Evolutionary conservation across 371 early-diverging fungal genomes (phyloP), one percentile per base, ranked within the genome.

Genomic region (Rhizomucor miehei): DNA sequence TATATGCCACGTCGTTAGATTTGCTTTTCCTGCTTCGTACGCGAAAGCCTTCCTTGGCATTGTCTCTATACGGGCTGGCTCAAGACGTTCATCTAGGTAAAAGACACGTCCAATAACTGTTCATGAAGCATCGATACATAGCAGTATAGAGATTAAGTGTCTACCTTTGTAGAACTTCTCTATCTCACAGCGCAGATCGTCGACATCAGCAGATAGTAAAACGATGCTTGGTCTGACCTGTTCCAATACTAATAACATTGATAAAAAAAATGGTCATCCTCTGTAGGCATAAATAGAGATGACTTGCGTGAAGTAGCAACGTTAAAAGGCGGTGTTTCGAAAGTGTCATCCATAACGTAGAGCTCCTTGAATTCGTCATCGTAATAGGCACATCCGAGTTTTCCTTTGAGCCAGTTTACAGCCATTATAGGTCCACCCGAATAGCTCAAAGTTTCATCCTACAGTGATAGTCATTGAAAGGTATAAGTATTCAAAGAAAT

Each of bases 331-430:
- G 8, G 20, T 50, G 2, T 25, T 10, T 35, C 17, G 29, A 5
- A 54, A 39, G 69, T 56, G 57, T 86, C 86, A 44, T 87, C 78
- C 82, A 85, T 80, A 19, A 86, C 54, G 45, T 65, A 79, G 9
- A 87, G 60, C 50, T 75, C 76, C 17, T 60, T 51, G 16, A 44
- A 54, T 8, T 56, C 56, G 13, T 60, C 62, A 34, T 63, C 63
- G 50, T 78, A 85, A 52, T 79, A 86, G 5, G 80, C 70, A 37
- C 81, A 80, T 8, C 87, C 87, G 12, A 82, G 25, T 24, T 55
- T 68, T n/a, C 67, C 51, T 1, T 60, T 58, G 23, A 59, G 59
- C 54, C 68, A 67, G 14, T 73, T 66, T 14, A 84, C 40, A 1
- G 82, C 82, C 60, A 84, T 54, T 14, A 77, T 68, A 6, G 70